Conservation (phyloP, 768 basidiomycete genomes). For the Serendipita sp. region DNA sequence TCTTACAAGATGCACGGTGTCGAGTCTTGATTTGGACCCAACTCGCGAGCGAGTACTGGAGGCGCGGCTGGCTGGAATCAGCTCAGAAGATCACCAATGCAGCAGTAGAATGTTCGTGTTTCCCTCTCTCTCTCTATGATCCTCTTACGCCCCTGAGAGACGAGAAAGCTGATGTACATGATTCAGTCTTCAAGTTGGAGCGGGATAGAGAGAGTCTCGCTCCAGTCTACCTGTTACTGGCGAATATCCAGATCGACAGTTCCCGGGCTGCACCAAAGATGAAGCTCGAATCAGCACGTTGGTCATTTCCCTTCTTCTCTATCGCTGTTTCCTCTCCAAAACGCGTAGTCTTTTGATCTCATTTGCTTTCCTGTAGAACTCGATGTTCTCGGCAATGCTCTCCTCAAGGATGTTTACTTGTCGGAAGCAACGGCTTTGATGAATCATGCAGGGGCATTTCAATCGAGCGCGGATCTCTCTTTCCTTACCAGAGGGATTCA, state of each 20-base stretch:
- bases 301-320: slow-evolving; percentile 20
- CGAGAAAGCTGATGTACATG: slow-evolving; percentile 32
- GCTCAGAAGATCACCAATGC: slow-evolving; percentile 60
- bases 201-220: slow-evolving; percentile 32
- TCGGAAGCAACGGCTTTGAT: slow-evolving; percentile 52
- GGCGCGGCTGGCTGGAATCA: slow-evolving; percentile 52
- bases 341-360: background rate
- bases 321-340: background rate
- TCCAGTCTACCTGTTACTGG: slow-evolving; percentile 66
- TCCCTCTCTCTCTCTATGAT: background rate
- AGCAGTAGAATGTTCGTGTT: slow-evolving; percentile 25
- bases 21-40: slow-evolving; percentile 64
- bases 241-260: slow-evolving; percentile 67
- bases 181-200: slow-evolving; percentile 23
- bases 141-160: slow-evolving; percentile 15
- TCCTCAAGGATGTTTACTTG: slow-evolving; percentile 52
- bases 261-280: slow-evolving; percentile 76
- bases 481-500: slow-evolving; percentile 65
- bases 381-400: slow-evolving; percentile 42
- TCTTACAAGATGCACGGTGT: slow-evolving; percentile 57
- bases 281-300: slow-evolving; percentile 56
- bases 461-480: slow-evolving; percentile 42
- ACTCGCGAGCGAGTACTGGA: slow-evolving; percentile 79
- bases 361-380: slow-evolving; percentile 30
- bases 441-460: slow-evolving; percentile 40